Percentiles rank a stretch among this genome's conserved stretches.
Evolutionary conservation across 2,329 filamentous ascomycete genomes (phyloP).

Genomic region (Penicillium concentricum): DNA sequence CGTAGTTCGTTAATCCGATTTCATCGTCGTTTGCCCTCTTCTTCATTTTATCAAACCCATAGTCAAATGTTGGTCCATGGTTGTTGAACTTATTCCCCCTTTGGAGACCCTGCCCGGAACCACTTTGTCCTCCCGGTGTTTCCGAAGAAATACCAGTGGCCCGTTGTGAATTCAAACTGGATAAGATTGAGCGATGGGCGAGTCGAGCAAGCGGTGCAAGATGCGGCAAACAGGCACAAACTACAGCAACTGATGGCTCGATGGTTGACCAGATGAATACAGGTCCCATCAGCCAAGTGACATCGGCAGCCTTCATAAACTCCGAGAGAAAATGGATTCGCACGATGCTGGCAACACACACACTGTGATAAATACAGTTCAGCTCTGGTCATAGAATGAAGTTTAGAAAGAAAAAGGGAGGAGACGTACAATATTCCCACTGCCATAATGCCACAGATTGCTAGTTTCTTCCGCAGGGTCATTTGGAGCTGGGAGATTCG

Average conservation of each 20-base stretch:
- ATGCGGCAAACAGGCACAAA: slow-evolving; percentile 15
- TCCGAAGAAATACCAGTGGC: neutral
- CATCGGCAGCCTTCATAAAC: neutral
- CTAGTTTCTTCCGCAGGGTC: neutral
- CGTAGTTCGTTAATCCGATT: neutral
- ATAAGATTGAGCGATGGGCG: neutral
- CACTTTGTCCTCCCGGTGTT: neutral
- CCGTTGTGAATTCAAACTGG: neutral
- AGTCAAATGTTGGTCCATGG: neutral
- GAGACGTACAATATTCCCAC: neutral
- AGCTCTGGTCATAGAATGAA: neutral
- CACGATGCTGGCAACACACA: neutral
- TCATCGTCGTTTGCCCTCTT: neutral
- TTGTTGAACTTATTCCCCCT: no score
- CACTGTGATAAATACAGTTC: neutral
- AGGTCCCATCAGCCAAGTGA: slow-evolving; percentile 11
- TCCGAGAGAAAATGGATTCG: neutral
- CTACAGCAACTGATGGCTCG: slow-evolving; percentile 10
- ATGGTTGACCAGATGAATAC: slow-evolving; percentile 16
- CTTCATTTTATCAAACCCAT: neutral
- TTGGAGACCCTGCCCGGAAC: neutral
- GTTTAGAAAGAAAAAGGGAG: no score
- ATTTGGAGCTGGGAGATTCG: neutral
- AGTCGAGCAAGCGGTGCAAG: slow-evolving; percentile 16
- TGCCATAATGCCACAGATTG: neutral